Conservation (phyloP, 2,329 filamentous ascomycete species). For the Microdochium bolleyi region DNA sequence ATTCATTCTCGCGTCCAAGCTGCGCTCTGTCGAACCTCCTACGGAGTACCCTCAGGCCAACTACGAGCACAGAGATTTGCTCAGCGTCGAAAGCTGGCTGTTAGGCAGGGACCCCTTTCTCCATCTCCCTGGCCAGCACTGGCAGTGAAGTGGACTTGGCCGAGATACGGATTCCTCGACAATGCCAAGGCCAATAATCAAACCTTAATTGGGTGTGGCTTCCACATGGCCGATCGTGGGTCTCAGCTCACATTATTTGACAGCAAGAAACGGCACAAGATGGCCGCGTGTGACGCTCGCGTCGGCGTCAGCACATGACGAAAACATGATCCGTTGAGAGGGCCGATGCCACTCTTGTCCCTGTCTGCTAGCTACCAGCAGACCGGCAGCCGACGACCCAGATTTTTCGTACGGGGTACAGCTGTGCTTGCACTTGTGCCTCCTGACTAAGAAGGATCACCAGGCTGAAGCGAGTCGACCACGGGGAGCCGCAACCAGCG, state of each 20-base stretch:
- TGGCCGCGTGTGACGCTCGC: background rate
- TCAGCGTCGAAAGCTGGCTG: background rate
- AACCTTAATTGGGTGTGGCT: background rate
- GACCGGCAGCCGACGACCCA: too few species aligned
- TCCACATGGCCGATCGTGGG: background rate
- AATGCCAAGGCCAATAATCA: background rate
- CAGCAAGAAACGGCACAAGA: background rate
- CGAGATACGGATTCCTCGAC: background rate
- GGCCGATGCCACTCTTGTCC: too few species aligned
- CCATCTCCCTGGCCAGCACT: background rate
- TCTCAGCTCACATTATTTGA: background rate
- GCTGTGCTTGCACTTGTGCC: too few species aligned
- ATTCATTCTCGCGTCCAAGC: background rate
- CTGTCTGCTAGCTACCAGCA: too few species aligned
- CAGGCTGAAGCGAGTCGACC: too few species aligned
- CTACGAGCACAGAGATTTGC: background rate
- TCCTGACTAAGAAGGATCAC: too few species aligned
- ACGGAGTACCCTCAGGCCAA: background rate
- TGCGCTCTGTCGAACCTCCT: background rate
- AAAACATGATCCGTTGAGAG: background rate
- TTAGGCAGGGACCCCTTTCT: background rate
- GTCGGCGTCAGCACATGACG: background rate
- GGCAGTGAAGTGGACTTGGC: background rate
- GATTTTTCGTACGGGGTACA: too few species aligned
- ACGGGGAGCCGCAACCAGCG: too few species aligned